These are phyloP conservation scores for Coprinopsis cinerea DNA, from an alignment of 768 basidiomycete genomes.

Conservation along the genomic window DNA sequence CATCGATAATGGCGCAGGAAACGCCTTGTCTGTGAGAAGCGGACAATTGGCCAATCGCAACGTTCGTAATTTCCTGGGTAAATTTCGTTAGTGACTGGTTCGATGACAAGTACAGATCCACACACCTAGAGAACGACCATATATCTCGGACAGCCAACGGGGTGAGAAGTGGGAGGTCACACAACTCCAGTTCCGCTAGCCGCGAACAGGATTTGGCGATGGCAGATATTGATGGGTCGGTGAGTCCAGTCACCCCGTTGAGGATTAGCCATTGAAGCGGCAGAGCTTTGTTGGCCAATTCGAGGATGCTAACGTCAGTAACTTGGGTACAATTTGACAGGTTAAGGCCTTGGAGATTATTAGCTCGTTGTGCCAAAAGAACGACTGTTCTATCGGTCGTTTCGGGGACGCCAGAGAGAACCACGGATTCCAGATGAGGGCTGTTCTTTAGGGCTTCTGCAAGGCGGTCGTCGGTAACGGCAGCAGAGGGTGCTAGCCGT, in stretches of 20 bases:
- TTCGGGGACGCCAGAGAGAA: conserved; percentile 61
- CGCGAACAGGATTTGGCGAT: conserved; percentile 71
- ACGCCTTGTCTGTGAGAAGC: conserved; percentile 71
- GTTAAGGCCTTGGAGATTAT: conserved; percentile 69
- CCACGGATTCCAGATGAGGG: conserved; percentile 61
- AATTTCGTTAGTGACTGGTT: conserved; percentile 6
- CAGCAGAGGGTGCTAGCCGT: conserved; percentile 23
- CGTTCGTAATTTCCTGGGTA: conserved; percentile 57
- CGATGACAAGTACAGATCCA: too few species aligned
- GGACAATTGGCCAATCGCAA: conserved; percentile 75
- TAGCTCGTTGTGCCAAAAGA: conserved; percentile 54
- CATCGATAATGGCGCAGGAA: conserved; percentile 47
- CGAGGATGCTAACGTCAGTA: conserved; percentile 72
- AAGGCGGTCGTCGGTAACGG: conserved; percentile 56
- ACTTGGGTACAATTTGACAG: conserved; percentile 69
- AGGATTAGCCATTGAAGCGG: conserved; percentile 72
- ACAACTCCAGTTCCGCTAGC: conserved; percentile 79
- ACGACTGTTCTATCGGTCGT: conserved; percentile 66
- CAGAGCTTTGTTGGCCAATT: conserved; percentile 62
- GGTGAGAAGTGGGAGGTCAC: conserved; percentile 61
- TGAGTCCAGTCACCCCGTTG: conserved; percentile 60
- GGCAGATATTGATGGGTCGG: conserved; percentile 53
- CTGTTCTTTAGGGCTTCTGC: conserved; percentile 49
- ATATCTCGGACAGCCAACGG: conserved; percentile 69
- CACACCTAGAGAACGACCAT: conserved; percentile 68